Conservation (phyloP, 208 protist genomes). For the Crithidia thermophila region DNA sequence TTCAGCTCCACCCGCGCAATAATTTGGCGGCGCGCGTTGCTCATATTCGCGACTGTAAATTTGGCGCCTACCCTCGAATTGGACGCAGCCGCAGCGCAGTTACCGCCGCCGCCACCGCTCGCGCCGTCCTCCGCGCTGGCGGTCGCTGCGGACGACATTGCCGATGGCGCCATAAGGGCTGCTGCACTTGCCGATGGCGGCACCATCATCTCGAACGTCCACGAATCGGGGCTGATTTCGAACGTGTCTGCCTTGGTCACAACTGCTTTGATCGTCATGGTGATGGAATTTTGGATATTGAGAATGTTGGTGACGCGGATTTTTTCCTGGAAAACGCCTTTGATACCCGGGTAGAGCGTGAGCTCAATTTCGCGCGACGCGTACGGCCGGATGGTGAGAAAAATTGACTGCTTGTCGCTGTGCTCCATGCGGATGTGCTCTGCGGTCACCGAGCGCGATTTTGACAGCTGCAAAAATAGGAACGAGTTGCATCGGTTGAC, state of each 20-base stretch:
- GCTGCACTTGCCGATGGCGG: slow-evolving; percentile 38
- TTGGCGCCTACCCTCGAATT: slow-evolving; percentile 58
- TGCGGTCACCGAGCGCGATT: slow-evolving; percentile 84
- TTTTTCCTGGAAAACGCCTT: slow-evolving; percentile 78
- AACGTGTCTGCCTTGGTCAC: slow-evolving; percentile 90
- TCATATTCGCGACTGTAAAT: slow-evolving; percentile 81
- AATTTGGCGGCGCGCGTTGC: slow-evolving; percentile 61
- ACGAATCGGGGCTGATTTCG: slow-evolving; percentile 83
- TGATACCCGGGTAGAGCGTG: slow-evolving; percentile 84
- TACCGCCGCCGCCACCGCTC: neutral
- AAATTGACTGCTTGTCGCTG: slow-evolving; percentile 70
- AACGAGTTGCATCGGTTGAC: slow-evolving; percentile 82
- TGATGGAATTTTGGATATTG: slow-evolving; percentile 62
- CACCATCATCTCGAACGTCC: slow-evolving; percentile 71
- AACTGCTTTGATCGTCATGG: slow-evolving; percentile 76
- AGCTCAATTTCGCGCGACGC: slow-evolving; percentile 83
- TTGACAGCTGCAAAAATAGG: slow-evolving; percentile 66
- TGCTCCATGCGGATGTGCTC: slow-evolving; percentile 84
- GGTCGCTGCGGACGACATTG: neutral
- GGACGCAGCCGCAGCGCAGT: slow-evolving; percentile 2
- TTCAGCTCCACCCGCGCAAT: slow-evolving; percentile 53
- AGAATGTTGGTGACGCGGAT: slow-evolving; percentile 77
- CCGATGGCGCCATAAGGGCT: slow-evolving; percentile 11
- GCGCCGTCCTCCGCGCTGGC: neutral
- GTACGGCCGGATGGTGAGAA: slow-evolving; percentile 72